Conservation (phyloP, 2,329 filamentous ascomycete species). For the Ilyonectria robusta region DNA sequence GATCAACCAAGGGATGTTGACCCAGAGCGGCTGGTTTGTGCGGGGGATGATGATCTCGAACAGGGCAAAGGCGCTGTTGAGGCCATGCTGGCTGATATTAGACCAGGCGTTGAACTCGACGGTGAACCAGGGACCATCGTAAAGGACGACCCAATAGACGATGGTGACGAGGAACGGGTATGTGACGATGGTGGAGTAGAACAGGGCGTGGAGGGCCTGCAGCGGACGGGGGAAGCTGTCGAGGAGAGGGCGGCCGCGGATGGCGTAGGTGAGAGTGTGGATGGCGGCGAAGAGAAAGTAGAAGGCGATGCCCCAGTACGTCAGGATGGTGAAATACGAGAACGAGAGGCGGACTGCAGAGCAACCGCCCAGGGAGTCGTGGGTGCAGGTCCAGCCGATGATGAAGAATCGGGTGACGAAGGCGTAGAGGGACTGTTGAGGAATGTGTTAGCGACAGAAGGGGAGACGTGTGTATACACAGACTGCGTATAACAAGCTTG, state of each 20-base stretch:
- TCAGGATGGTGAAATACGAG: conserved; percentile 86
- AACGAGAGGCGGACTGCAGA: conserved; percentile 70
- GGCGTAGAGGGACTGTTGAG: conserved; percentile 71
- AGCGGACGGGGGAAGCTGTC: conserved; percentile 72
- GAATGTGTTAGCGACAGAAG: background rate
- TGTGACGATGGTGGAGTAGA: conserved; percentile 74
- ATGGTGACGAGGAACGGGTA: conserved; percentile 79
- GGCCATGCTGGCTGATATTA: conserved; percentile 80
- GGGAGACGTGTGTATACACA: background rate
- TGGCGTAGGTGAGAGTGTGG: conserved; percentile 79
- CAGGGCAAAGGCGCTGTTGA: conserved; percentile 82
- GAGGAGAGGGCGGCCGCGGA: conserved; percentile 67
- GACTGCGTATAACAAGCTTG: background rate
- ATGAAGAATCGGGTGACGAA: conserved; percentile 79
- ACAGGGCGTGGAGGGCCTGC: conserved; percentile 75
- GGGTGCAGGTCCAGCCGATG: conserved; percentile 75
- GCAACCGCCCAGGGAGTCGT: conserved; percentile 60
- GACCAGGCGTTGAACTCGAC: conserved; percentile 70
- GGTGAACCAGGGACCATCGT: conserved; percentile 64
- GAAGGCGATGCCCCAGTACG: conserved; percentile 86
- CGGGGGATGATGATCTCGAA: conserved; percentile 81
- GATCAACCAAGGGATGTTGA: conserved; percentile 78
- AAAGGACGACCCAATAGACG: conserved; percentile 79
- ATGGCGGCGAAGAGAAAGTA: conserved; percentile 79
- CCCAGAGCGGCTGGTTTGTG: conserved; percentile 70